Conservation (phyloP, 129 eudicot genomes). For the Lactuca sativa region DNA sequence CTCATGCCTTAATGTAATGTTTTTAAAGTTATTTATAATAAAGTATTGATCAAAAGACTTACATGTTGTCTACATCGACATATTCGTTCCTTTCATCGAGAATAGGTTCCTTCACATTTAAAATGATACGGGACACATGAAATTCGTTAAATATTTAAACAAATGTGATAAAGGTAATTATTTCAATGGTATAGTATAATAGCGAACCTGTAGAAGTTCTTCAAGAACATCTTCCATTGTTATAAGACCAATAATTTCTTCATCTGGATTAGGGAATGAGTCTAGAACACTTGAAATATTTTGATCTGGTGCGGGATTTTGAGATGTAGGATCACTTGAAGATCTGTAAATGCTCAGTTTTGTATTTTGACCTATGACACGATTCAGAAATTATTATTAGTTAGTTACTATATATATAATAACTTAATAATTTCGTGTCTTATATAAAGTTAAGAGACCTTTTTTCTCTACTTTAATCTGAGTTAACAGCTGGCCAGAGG, state of each 20-base stretch:
- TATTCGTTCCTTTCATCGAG: constrained; percentile 66
- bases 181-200: constrained; percentile 10
- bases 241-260: constrained; percentile 76
- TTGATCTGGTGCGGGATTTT: constrained; percentile 28
- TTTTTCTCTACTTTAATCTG: constrained; percentile 35
- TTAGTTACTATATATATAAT: background rate
- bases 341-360: constrained; percentile 30
- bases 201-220: constrained; percentile 65
- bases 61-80: constrained; percentile 69
- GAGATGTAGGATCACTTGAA: constrained; percentile 31
- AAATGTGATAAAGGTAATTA: background rate
- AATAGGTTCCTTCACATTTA: constrained; percentile 55
- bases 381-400: background rate
- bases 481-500: constrained; percentile 19
- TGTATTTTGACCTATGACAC: constrained; percentile 35
- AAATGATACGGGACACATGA: background rate
- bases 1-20: background rate
- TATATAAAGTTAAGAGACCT: constrained; percentile 26
- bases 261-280: constrained; percentile 36
- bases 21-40: background rate
- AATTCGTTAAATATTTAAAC: too few species aligned
- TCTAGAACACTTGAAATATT: constrained; percentile 25
- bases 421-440: background rate
- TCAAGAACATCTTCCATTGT: constrained; percentile 90
- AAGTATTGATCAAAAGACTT: constrained; percentile 23